Evolutionary conservation across 2,329 filamentous ascomycete species (phyloP), one percentile per base, ranked within the genome.

Genomic region (Botrytis aclada): DNA sequence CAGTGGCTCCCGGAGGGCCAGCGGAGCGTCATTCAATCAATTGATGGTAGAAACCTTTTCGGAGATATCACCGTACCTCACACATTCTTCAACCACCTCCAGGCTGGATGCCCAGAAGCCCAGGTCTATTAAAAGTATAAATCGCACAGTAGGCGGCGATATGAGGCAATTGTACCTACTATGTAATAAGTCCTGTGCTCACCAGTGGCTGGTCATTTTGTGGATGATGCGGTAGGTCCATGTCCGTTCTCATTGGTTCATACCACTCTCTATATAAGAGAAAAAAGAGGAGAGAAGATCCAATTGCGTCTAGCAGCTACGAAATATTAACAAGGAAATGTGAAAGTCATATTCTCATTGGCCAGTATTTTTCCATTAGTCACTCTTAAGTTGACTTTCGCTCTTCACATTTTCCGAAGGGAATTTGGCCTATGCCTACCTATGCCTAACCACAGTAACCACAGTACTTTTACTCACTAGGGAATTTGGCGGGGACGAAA

Each of bases 401-500:
- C 47, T 41, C 45, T 54, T 56, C 45, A 54, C 64, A 67, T 67
- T 54, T 37, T 67, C 64, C 65, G 65, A 39, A n/a, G 25, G 37
- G 65, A 56, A 56, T 67, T 67, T 67, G 45, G 64, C 45, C 64
- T 67, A 67, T 65, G 18, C 62, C 41, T 47, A 56, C 45, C 47
- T 67, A 67, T 63, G 61, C 61, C 61, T 64, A 64, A 67, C 34
- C 64, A 67, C 34, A 56, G 41, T 51, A 45, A n/a, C n/a, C n/a
- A n/a, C n/a, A n/a, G n/a, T n/a, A n/a, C n/a, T n/a, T 18, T 45
- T 45, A n/a, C 29, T 34, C 39, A 43, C 25, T 20, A 65, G 47
- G 65, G 65, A 67, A 67, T 67, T 67, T 67, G 65, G 65, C 65
- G 65, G 65, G 65, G 65, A 67, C 47, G 65, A 67, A 67, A 65